These are phyloP conservation scores for Xylaria sp. DNA, from an alignment of 2,329 filamentous ascomycete genomes.

Conservation along the genomic window DNA sequence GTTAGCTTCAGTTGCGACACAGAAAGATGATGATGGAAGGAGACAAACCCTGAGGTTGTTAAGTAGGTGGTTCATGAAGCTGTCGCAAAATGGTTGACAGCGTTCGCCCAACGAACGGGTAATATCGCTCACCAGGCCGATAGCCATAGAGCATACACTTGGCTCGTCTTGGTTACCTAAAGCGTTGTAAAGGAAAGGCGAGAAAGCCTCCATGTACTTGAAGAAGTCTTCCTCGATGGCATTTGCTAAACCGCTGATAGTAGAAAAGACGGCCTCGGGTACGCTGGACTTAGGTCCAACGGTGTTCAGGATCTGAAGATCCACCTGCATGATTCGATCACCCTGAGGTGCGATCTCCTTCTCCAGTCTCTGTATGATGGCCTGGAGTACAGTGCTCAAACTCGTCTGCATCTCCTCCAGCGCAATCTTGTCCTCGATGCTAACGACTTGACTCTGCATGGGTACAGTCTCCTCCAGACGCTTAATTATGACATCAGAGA, in stretches of 20 bases:
- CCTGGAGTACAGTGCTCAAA: slow-evolving; percentile 82
- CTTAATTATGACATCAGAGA: slow-evolving; percentile 85
- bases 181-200: slow-evolving; percentile 87
- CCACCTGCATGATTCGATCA: slow-evolving; percentile 87
- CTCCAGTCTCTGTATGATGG: slow-evolving; percentile 86
- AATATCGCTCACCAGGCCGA: slow-evolving; percentile 94
- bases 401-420: slow-evolving; percentile 98
- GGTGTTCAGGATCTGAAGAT: slow-evolving; percentile 73
- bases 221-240: slow-evolving; percentile 87
- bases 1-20: slow-evolving; percentile 31
- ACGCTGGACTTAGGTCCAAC: slow-evolving; percentile 85
- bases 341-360: slow-evolving; percentile 85
- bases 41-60: slow-evolving; percentile 74
- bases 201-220: slow-evolving; percentile 96
- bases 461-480: slow-evolving; percentile 84
- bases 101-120: slow-evolving; percentile 84
- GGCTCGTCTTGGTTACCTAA: slow-evolving; percentile 94
- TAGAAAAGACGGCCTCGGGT: slow-evolving; percentile 87
- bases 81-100: slow-evolving; percentile 91
- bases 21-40: slow-evolving; percentile 2
- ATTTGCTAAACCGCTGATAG: slow-evolving; percentile 85
- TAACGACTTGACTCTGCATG: slow-evolving; percentile 89
- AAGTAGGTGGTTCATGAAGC: slow-evolving; percentile 96
- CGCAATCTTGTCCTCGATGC: slow-evolving; percentile 91
- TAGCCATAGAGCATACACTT: slow-evolving; percentile 90